A percentile compares a stretch with the other conserved stretches of the same genome.
Evolutionary conservation across 2,329 filamentous ascomycete genomes (phyloP).

Genomic region (Lachnellula subtilissima): DNA sequence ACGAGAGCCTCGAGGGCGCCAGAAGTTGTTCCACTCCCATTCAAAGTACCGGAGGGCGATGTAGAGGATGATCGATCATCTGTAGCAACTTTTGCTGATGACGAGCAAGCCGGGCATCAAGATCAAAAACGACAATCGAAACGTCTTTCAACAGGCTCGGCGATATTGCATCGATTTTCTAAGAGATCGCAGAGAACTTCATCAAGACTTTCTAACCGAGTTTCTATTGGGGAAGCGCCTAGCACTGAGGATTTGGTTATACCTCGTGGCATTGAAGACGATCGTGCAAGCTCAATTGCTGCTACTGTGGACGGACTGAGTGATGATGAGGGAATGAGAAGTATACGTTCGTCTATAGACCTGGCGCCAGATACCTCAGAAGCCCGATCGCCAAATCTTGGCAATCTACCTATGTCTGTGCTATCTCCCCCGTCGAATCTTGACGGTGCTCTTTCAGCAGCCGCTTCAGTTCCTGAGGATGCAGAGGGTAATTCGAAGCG

Average conservation of each 20-base stretch:
- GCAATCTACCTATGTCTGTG: not conserved
- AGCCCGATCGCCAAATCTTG: slow-evolving; percentile 5
- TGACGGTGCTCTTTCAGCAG: not conserved
- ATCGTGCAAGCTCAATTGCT: slow-evolving; percentile 48
- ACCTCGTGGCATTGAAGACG: slow-evolving; percentile 28
- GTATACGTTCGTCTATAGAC: slow-evolving; percentile 23
- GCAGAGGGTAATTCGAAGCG: not conserved
- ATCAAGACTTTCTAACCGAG: slow-evolving; percentile 22
- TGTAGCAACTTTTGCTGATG: slow-evolving; percentile 64
- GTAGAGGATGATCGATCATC: slow-evolving; percentile 55
- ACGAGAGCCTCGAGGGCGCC: slow-evolving; percentile 36
- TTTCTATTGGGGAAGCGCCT: slow-evolving; percentile 22
- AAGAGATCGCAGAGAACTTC: slow-evolving; percentile 12
- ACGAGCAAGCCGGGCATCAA: slow-evolving; percentile 45
- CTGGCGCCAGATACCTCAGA: slow-evolving; percentile 12
- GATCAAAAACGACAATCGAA: slow-evolving; percentile 46
- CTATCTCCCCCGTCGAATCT: not conserved
- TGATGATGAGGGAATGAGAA: slow-evolving; percentile 32
- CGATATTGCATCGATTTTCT: slow-evolving; percentile 24
- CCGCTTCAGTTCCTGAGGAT: not conserved
- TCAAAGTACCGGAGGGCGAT: slow-evolving; percentile 50
- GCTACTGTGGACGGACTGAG: slow-evolving; percentile 53
- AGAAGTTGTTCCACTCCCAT: slow-evolving; percentile 60
- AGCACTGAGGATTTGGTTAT: slow-evolving; percentile 42
- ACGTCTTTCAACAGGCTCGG: slow-evolving; percentile 46